These are phyloP conservation scores for Zizania latifolia DNA, from an alignment of 176 grass and related monocot genomes.

Conservation along the genomic window DNA sequence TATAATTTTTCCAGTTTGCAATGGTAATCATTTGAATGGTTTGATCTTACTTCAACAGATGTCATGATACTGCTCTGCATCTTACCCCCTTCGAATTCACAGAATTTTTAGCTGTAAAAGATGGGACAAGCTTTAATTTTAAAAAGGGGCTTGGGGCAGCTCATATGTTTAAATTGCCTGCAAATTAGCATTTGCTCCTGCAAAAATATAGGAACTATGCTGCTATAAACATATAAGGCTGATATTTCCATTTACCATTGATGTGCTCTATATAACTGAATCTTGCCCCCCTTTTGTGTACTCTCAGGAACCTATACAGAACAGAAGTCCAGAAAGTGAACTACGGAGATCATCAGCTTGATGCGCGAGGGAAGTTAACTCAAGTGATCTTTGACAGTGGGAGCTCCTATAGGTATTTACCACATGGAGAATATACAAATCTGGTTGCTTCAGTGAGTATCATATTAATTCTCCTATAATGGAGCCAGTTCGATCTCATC, in stretches of 20 bases:
- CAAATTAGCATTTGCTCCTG: not conserved
- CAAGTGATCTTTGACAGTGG: constrained; percentile 76
- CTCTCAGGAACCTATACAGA: constrained; percentile 50
- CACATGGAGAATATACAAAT: constrained; percentile 45
- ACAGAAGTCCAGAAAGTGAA: constrained; percentile 47
- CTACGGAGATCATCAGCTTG: constrained; percentile 51
- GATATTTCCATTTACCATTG: not conserved
- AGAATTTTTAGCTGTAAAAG: not conserved
- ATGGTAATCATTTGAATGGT: not conserved
- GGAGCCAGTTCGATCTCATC: not conserved
- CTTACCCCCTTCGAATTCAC: not conserved
- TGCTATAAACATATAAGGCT: not conserved
- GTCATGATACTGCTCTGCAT: not conserved
- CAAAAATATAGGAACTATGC: not conserved
- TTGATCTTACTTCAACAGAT: not conserved
- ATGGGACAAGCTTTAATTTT: not conserved
- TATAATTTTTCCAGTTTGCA: not conserved
- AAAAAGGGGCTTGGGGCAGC: too few species aligned
- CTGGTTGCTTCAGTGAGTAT: constrained; percentile 60
- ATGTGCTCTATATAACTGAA: not conserved
- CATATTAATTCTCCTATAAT: not conserved
- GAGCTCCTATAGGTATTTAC: constrained; percentile 77
- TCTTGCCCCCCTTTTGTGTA: not conserved
- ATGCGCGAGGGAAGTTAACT: constrained; percentile 31
- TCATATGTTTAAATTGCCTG: not conserved